Conservation (phyloP, 1,284 basidiomycete genomes). For the Pyrrhoderma noxium region DNA sequence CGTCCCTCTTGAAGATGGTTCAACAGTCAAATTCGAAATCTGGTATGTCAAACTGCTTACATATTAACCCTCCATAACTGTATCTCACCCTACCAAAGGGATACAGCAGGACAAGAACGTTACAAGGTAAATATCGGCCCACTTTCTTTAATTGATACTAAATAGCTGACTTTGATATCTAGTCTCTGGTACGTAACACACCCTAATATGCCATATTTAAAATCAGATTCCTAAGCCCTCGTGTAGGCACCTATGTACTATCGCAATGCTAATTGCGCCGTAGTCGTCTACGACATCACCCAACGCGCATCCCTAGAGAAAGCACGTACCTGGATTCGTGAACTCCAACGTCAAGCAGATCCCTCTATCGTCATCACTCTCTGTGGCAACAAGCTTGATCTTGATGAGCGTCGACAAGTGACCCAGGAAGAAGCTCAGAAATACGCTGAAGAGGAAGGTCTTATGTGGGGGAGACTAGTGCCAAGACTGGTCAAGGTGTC, state of each 20-base stretch:
- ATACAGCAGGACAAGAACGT: constrained; percentile 89
- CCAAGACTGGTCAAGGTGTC: constrained; percentile 90
- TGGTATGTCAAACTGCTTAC: constrained; percentile 53
- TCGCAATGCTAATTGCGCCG: constrained; percentile 82
- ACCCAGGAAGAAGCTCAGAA: constrained; percentile 82
- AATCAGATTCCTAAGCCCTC: constrained; percentile 12
- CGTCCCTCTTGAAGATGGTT: constrained; percentile 82
- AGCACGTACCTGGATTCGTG: constrained; percentile 93
- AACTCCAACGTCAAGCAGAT: constrained; percentile 95
- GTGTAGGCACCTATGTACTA: constrained; percentile 89
- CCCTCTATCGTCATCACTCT: constrained; percentile 94
- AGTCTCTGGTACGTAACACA: constrained; percentile 26
- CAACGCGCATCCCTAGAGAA: constrained; percentile 87
- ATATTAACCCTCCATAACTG: neutral
- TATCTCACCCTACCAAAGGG: constrained; percentile 40
- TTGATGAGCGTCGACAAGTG: constrained; percentile 76
- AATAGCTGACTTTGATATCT: constrained; percentile 4
- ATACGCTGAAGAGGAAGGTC: constrained; percentile 90
- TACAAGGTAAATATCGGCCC: constrained; percentile 60
- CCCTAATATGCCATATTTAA: constrained; percentile 7
- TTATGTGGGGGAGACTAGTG: constrained; percentile 97
- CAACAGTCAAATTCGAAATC: constrained; percentile 96
- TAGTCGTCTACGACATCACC: constrained; percentile 85
- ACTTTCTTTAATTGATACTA: constrained; percentile 7
- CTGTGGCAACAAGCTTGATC: constrained; percentile 92